phyloP scores from a whole-genome alignment of 495 filamentous ascomycete species.

The Geoglossum glabrum region DNA sequence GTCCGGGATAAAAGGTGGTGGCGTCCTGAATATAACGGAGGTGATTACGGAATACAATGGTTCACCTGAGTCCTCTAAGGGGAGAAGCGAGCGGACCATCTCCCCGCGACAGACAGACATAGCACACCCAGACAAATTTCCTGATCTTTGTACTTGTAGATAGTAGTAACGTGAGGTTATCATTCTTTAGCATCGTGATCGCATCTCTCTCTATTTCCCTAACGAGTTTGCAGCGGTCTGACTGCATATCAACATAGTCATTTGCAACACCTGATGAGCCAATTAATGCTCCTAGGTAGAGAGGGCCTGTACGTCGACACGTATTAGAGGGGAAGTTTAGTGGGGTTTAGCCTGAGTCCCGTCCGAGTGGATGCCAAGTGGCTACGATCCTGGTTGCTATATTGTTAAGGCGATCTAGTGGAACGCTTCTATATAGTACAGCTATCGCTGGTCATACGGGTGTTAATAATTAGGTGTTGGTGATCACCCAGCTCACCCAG shows the following conservation, averaged over 20 bases:
- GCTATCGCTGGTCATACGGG: too few species aligned
- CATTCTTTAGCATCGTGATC: conserved; percentile 69
- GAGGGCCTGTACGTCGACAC: conserved; percentile 39
- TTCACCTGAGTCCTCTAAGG: too few species aligned
- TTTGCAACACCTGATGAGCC: conserved; percentile 45
- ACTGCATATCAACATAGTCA: conserved; percentile 51
- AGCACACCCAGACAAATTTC: too few species aligned
- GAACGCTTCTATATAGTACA: conserved; percentile 67
- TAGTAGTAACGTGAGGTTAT: conserved; percentile 34
- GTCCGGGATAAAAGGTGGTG: too few species aligned
- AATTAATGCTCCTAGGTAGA: conserved; percentile 43
- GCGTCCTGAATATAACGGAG: too few species aligned
- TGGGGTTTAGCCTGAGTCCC: conserved; percentile 46
- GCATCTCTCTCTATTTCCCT: conserved; percentile 64
- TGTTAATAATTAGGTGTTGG: too few species aligned
- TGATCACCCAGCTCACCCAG: too few species aligned
- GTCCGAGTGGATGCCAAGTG: conserved; percentile 75
- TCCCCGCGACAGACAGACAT: too few species aligned
- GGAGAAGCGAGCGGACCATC: too few species aligned
- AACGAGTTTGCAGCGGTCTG: conserved; percentile 44
- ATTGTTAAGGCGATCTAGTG: conserved; percentile 67
- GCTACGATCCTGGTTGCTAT: conserved; percentile 87
- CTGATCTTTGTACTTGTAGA: too few species aligned
- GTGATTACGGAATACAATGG: too few species aligned
- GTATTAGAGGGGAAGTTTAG: conserved; percentile 93